These are phyloP conservation scores for Clonostachys solani DNA, from an alignment of 2,329 filamentous ascomycete genomes.

Conservation along the genomic window DNA sequence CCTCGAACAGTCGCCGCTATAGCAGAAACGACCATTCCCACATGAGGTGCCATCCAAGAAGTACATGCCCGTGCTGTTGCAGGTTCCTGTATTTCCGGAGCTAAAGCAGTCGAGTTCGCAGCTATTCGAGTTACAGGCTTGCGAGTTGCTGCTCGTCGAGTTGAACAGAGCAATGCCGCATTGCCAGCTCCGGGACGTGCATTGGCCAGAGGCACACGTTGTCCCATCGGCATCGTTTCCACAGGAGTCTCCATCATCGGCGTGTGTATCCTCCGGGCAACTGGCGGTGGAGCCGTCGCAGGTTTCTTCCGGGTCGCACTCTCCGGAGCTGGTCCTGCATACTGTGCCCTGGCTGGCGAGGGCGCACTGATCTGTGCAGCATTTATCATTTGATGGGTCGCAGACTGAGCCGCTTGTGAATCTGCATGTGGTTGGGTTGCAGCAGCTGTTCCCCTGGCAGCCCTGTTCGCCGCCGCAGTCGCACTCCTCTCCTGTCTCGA, in stretches of 20 bases:
- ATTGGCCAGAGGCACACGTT: constrained; percentile 86
- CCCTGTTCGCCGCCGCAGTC: constrained; percentile 78
- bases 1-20: constrained; percentile 67
- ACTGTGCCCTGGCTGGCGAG: constrained; percentile 65
- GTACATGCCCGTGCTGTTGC: constrained; percentile 68
- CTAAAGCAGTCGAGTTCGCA: constrained; percentile 77
- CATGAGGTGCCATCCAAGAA: constrained; percentile 91
- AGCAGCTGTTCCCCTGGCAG: constrained; percentile 77
- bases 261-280: constrained; percentile 71
- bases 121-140: constrained; percentile 68
- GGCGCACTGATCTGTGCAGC: constrained; percentile 65
- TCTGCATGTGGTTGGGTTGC: constrained; percentile 80
- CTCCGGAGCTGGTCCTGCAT: constrained; percentile 74
- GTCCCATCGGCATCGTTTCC: constrained; percentile 50
- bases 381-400: constrained; percentile 77
- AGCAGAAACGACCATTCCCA: constrained; percentile 74
- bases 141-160: constrained; percentile 70
- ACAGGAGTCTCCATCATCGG: constrained; percentile 68
- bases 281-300: constrained; percentile 69
- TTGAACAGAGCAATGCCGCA: constrained; percentile 81
- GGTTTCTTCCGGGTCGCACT: constrained; percentile 80
- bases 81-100: constrained; percentile 61
- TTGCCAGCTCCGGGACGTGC: constrained; percentile 86
- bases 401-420: constrained; percentile 75
- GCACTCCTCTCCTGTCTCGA: constrained; percentile 93